phyloP scores from a whole-genome alignment of 2,329 filamentous ascomycete species.

The Talaromyces verruculosus region DNA sequence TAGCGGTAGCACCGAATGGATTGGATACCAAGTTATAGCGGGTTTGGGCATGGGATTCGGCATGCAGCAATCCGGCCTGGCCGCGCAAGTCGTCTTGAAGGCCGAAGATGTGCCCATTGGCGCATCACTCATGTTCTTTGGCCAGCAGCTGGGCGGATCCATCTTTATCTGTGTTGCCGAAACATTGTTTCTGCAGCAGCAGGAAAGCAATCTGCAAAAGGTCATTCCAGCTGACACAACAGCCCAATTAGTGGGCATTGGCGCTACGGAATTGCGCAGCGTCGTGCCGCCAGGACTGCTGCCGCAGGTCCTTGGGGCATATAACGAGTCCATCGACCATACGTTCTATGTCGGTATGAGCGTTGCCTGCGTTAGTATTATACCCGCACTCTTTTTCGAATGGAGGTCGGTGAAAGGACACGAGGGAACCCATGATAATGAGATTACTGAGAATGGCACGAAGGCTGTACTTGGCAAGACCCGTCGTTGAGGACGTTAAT shows the following conservation, averaged over 20 bases:
- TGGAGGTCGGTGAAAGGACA: neutral
- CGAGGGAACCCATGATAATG: neutral
- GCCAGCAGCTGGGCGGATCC: constrained; percentile 28
- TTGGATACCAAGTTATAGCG: constrained; percentile 30
- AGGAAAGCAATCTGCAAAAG: constrained; percentile 16
- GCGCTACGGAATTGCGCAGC: neutral
- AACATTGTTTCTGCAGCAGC: constrained; percentile 26
- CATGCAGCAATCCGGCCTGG: constrained; percentile 28
- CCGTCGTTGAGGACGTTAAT: neutral
- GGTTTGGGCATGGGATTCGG: constrained; percentile 33
- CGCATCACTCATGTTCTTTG: constrained; percentile 29
- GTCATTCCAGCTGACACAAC: neutral
- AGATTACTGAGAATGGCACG: neutral
- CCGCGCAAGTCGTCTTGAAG: constrained; percentile 29
- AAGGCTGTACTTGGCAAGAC: neutral
- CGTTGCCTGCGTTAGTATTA: neutral
- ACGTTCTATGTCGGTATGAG: neutral
- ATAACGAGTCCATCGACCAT: neutral
- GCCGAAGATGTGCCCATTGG: constrained; percentile 29
- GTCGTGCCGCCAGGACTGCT: neutral
- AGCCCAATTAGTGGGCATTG: neutral
- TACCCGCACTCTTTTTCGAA: neutral
- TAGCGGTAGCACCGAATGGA: constrained; percentile 28
- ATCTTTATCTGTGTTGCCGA: constrained; percentile 28
- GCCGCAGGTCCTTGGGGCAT: neutral